phyloP scores from a whole-genome alignment of 768 basidiomycete genomes.

The Hygrophorus pudorinus region DNA sequence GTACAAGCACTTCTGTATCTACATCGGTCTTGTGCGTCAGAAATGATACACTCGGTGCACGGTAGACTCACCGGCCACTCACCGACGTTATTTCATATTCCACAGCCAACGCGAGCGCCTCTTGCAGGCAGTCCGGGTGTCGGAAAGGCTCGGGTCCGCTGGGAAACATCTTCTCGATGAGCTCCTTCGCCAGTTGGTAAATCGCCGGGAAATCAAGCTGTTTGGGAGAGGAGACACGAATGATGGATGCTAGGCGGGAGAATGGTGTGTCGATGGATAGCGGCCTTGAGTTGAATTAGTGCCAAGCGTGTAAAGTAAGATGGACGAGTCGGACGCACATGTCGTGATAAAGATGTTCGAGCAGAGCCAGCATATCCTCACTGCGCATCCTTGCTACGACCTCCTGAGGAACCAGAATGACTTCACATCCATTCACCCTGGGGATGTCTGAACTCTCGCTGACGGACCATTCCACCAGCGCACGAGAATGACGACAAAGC shows the following conservation, averaged over 20 bases:
- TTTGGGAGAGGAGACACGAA: conserved; percentile 46
- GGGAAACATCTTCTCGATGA: conserved; percentile 39
- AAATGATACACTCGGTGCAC: background rate
- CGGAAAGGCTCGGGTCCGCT: conserved; percentile 33
- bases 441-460: background rate
- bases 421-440: background rate
- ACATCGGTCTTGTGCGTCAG: background rate
- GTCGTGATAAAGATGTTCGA: conserved; percentile 63
- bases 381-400: conserved; percentile 9
- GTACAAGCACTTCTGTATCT: conserved; percentile 55
- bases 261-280: conserved; percentile 35
- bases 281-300: conserved; percentile 28
- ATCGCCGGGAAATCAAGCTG: conserved; percentile 50
- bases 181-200: conserved; percentile 32
- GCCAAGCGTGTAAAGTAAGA: background rate
- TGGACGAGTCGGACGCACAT: conserved; percentile 32
- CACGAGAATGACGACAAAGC: conserved; percentile 39
- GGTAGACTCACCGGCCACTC: too few species aligned
- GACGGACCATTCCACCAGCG: conserved; percentile 3
- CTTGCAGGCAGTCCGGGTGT: conserved; percentile 35
- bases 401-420: background rate
- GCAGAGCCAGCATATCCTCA: conserved; percentile 43
- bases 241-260: conserved; percentile 36
- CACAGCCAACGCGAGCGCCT: conserved; percentile 43
- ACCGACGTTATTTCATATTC: conserved; percentile 40